These are phyloP conservation scores for Heliocybe sulcata DNA, from an alignment of 1,284 basidiomycete species.

Conservation along the genomic window DNA sequence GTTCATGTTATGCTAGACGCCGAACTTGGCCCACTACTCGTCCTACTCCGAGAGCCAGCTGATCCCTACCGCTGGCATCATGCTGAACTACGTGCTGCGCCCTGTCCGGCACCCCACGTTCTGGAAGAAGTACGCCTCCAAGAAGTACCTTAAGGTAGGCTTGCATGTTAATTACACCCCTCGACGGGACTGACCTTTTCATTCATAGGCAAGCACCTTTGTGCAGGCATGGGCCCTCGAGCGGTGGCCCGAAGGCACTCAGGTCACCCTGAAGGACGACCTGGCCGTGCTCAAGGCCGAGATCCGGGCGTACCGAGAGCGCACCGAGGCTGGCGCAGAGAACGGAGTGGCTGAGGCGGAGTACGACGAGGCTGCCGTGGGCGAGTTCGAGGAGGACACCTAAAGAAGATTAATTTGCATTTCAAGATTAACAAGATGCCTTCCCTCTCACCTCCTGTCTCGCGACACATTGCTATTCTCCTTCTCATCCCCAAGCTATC, in stretches of 20 bases:
- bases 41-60: constrained; percentile 83
- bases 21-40: constrained; percentile 90
- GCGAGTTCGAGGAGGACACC: constrained; percentile 2
- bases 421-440: background rate
- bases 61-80: constrained; percentile 83
- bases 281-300: constrained; percentile 46
- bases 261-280: constrained; percentile 44
- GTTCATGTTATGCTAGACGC: constrained; percentile 41
- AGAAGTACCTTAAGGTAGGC: constrained; percentile 79
- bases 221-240: constrained; percentile 57
- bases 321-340: constrained; percentile 15
- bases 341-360: constrained; percentile 13
- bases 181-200: background rate
- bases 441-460: background rate
- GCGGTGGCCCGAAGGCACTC: constrained; percentile 47
- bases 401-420: background rate
- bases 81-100: constrained; percentile 89
- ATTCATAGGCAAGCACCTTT: constrained; percentile 46
- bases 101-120: constrained; percentile 72
- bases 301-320: constrained; percentile 31
- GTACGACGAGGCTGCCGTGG: constrained; percentile 9
- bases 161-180: background rate
- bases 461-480: background rate
- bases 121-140: constrained; percentile 77
- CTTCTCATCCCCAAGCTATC: background rate